phyloP scores from a whole-genome alignment of 306 rosid genomes.

The Cicer bijugum region DNA sequence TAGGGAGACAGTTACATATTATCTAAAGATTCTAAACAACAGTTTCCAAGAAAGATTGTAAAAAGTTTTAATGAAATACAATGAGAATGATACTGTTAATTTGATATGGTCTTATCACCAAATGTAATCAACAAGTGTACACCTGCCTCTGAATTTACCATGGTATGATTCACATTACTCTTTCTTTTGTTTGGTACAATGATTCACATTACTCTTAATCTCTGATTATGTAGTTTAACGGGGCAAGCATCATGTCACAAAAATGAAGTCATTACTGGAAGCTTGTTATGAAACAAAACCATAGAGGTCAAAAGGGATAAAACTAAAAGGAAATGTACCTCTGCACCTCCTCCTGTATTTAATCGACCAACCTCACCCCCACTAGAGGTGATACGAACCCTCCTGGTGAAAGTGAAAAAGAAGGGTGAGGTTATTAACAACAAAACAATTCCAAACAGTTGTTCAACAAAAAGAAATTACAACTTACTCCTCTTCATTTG shows the following conservation, averaged over 20 bases:
- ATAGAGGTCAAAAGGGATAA: conserved; percentile 16
- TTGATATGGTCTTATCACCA: conserved; percentile 22
- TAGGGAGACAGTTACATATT: background rate
- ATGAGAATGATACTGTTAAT: conserved; percentile 7
- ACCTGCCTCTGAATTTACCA: conserved; percentile 1
- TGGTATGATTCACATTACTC: conserved; percentile 34
- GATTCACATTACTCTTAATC: conserved; percentile 36
- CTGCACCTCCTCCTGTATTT: conserved; percentile 98
- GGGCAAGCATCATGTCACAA: conserved; percentile 25
- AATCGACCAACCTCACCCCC: conserved; percentile 99
- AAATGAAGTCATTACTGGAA: background rate
- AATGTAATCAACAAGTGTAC: conserved; percentile 2
- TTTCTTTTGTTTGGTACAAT: background rate
- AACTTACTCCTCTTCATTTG: conserved; percentile 96
- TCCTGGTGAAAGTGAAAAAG: conserved; percentile 58
- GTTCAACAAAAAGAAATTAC: conserved; percentile 11
- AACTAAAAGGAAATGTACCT: conserved; percentile 60
- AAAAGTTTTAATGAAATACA: conserved; percentile 10
- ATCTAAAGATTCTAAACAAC: conserved; percentile 15
- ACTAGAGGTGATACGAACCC: conserved; percentile 84
- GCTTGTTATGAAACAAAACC: conserved; percentile 17
- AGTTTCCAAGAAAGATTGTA: conserved; percentile 17
- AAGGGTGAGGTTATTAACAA: conserved; percentile 27
- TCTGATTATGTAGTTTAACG: background rate
- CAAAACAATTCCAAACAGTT: conserved; percentile 18